Base-by-base conservation (phyloP, 768 basidiomycete genomes). In the Rhodotorula kratochvilovae region DNA sequence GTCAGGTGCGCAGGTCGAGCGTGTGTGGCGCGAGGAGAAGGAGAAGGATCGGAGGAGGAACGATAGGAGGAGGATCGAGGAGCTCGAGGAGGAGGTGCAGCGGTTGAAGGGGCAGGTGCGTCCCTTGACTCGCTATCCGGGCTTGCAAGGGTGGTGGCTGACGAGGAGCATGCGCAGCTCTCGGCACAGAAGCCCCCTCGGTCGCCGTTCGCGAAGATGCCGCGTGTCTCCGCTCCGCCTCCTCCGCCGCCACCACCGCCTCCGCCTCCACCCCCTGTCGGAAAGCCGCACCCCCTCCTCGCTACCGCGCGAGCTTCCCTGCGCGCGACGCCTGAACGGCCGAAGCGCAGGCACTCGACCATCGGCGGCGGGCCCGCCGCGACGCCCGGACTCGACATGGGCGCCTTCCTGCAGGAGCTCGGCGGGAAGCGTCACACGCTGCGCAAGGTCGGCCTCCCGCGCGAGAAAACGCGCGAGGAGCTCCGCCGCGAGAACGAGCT, bases 401-500 rank as follows among this genome's bases (percentile, higher is more conserved):
- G 56, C 27, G 54, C 65, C 8, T 67, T 66, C 61, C 39, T 71
- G 31, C 39, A 31, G 17, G 70, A 71, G 33, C 25, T 71, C 19
- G 65, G 70, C 3, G 70, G 57, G 39, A 54, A 54, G n/a, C n/a
- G 70, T 39, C 31, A 48, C n/a, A 57, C 43, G 43, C 36, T 71
- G 42, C 56, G 70, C 29, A 71, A 71, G 66, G 70, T 71, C 3
- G 64, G 64, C 17, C 17, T 71, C 31, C 65, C 70, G 31, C 25
- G 33, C 48, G 13, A 39, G 13, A 56, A 45, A 36, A 66, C 42
- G 51, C 51, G 36, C 51, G 56, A 36, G 10, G 42, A 16, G 25
- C 5, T 35, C 35, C 27, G 45, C 19, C 48, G n/a, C 33, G 8
- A 10, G n/a, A 33, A 25, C 3, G 63, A 66, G n/a, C 39, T 70